Percentiles rank a stretch among this genome's conserved stretches.
Evolutionary conservation across 139 green algal genomes (phyloP).

Genomic region (Tetratostichococcus sp.): DNA sequence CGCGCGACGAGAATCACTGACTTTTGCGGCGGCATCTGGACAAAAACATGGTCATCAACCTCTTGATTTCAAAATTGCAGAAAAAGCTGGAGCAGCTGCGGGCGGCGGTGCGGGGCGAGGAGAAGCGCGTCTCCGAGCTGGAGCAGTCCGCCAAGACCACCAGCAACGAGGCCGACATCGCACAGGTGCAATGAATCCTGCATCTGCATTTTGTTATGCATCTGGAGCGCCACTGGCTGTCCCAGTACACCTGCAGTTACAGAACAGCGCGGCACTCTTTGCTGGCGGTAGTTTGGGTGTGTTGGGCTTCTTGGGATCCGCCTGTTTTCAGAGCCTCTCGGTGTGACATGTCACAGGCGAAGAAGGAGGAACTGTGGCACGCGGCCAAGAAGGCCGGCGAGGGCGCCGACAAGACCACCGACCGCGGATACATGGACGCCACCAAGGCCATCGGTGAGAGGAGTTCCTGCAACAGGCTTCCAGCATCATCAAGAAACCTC

Average conservation of each 20-base stretch:
- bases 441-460: not conserved
- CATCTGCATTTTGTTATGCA: too few species aligned
- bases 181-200: not conserved
- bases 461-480: too few species aligned
- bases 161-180: not conserved
- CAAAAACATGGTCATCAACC: too few species aligned
- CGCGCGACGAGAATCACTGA: too few species aligned
- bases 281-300: too few species aligned
- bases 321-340: not conserved
- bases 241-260: too few species aligned
- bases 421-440: not conserved
- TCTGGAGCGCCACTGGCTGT: too few species aligned
- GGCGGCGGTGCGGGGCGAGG: not conserved
- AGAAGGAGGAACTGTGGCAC: not conserved
- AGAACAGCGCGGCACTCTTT: too few species aligned
- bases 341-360: not conserved
- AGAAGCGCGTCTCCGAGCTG: not conserved
- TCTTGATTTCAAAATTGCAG: too few species aligned
- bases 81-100: not conserved
- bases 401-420: not conserved
- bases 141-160: not conserved
- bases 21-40: too few species aligned
- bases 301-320: too few species aligned
- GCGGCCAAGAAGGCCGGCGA: not conserved
- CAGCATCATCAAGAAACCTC: too few species aligned